Evolutionary conservation across 1,284 basidiomycete species (phyloP).

Genomic region (Fomitopsis schrenkii): DNA sequence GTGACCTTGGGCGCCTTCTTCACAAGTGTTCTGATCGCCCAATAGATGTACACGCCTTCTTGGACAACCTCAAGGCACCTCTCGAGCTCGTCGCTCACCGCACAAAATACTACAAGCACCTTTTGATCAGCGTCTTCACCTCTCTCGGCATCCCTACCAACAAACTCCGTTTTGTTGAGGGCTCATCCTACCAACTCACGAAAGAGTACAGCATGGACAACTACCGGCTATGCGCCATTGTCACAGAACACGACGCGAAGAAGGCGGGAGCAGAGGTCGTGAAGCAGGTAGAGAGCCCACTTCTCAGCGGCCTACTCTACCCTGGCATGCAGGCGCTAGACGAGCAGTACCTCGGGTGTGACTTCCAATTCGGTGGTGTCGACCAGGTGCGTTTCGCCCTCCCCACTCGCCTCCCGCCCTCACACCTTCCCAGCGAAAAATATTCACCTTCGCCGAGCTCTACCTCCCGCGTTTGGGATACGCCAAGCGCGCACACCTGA

Average conservation of each 20-base stretch:
- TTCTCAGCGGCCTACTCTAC: constrained; percentile 92
- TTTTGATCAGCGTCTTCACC: constrained; percentile 82
- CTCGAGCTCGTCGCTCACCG: constrained; percentile 90
- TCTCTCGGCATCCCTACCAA: constrained; percentile 90
- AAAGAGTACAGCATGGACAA: constrained; percentile 94
- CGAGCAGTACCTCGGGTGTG: constrained; percentile 93
- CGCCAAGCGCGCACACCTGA: constrained; percentile 92
- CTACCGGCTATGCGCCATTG: constrained; percentile 86
- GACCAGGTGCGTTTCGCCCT: constrained; percentile 69
- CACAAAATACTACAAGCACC: constrained; percentile 85
- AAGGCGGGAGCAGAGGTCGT: constrained; percentile 99
- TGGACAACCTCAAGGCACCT: constrained; percentile 97
- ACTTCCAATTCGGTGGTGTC: constrained; percentile 98
- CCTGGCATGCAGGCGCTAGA: constrained; percentile 96
- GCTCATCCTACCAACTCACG: constrained; percentile 90
- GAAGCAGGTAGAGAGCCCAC: constrained; percentile 92
- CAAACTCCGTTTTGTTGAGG: constrained; percentile 82
- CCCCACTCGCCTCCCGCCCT: constrained; percentile 2
- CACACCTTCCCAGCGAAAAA: constrained; percentile 72
- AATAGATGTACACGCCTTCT: constrained; percentile 92
- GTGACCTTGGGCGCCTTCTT: not conserved
- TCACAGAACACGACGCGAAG: constrained; percentile 95
- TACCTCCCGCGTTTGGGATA: constrained; percentile 95
- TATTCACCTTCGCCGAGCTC: constrained; percentile 96
- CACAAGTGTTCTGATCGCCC: not conserved